Base-by-base conservation (phyloP, 2,329 filamentous ascomycete genomes). In the Xylaria sp. region DNA sequence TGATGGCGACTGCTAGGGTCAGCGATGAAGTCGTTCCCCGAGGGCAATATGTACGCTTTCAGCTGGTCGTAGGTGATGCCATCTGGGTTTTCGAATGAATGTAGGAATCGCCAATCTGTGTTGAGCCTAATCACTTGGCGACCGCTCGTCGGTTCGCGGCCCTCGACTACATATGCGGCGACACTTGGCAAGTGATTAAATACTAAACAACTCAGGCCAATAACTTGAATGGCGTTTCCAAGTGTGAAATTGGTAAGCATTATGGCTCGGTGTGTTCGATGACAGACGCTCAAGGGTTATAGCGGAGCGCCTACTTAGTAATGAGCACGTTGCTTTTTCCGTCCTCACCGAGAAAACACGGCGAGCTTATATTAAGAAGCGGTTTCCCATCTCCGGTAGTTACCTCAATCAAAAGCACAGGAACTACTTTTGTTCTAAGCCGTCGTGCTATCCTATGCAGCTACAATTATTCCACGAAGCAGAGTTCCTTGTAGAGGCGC, bases 71-170 rank as follows among this genome's bases (percentile, higher is more conserved):
- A 81, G 5, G 74, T 77, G 4, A 81, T 71, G 1, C 65, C 71
- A 66, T 81, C 79, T 0, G 79, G 78, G 57, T 76, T 79, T 27
- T 73, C 69, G 2, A 72, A 74, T 60, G 79, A 80, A 64, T 78
- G 78, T 27, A 71, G 68, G 63, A 81, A 81, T 13, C 74, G 74
- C 79, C 79, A 81, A 61, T 68, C 76, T 6, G 69, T 71, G 70
- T 79, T 78, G 65, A 81, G 68, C 64, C 76, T 80, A 53, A 73
- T 48, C 12, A 78, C 78, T 65, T 79, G 74, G 48, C 79, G 78
- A 5, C 70, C 70, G 16, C n/a, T 25, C 12, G 37, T 51, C 2
- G 13, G 3, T 6, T 48, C 16, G 23, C 32, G 48, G 16, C 50
- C 32, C 5, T 51, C 55, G 13, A 68, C n/a, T n/a, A 37, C 65